These are phyloP conservation scores for Trichoderma sp. DNA, from an alignment of 2,329 filamentous ascomycete species.

Conservation along the genomic window DNA sequence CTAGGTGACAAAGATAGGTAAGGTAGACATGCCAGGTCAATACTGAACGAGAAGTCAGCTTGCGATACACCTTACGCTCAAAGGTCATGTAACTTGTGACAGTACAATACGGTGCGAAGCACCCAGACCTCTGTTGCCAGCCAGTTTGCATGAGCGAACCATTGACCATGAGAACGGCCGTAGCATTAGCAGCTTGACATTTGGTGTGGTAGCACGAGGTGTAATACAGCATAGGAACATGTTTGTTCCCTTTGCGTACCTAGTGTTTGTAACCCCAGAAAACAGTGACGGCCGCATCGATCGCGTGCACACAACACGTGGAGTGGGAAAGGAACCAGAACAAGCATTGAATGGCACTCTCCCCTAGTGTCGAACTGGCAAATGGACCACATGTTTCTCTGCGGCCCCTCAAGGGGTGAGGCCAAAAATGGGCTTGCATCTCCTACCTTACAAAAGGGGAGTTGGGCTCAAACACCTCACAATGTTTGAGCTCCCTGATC, in stretches of 20 bases:
- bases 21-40: background rate
- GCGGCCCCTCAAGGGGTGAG: constrained; percentile 11
- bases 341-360: background rate
- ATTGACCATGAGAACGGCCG: background rate
- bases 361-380: constrained; percentile 3
- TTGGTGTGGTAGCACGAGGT: constrained; percentile 9
- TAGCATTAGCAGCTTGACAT: constrained; percentile 3
- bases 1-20: background rate
- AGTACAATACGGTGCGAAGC: background rate
- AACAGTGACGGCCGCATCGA: constrained; percentile 7
- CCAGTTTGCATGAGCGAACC: background rate
- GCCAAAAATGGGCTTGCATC: constrained; percentile 6
- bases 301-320: constrained; percentile 9
- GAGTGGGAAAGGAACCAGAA: background rate
- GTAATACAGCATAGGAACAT: background rate
- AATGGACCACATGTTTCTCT: background rate
- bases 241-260: constrained; percentile 16
- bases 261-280: constrained; percentile 11
- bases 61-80: background rate
- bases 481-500: constrained; percentile 21
- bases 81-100: constrained; percentile 4
- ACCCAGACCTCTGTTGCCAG: background rate
- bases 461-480: constrained; percentile 24
- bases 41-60: background rate
- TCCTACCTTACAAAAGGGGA: constrained; percentile 25